Conservation (phyloP, 495 filamentous ascomycete species). For the Podospora anserina region DNA sequence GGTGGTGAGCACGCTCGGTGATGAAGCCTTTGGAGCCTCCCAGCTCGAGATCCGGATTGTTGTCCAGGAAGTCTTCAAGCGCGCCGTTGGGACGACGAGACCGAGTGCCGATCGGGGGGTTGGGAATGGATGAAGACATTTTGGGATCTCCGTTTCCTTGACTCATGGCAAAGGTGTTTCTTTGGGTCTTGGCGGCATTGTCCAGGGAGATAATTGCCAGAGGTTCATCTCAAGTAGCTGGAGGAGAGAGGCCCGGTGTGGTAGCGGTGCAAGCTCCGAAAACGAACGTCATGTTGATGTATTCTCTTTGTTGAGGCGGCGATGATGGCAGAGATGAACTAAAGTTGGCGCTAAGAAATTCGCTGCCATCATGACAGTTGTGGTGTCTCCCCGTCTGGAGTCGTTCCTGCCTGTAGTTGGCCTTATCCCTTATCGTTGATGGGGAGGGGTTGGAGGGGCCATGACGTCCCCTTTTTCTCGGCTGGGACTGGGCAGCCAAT, state of each 20-base stretch:
- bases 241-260: neutral
- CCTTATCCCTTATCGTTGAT: neutral
- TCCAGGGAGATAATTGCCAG: neutral
- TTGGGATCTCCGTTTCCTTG: neutral
- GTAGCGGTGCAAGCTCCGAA: neutral
- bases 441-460: neutral
- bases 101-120: constrained; percentile 12
- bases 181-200: neutral
- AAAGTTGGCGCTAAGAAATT: neutral
- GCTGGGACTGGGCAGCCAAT: constrained; percentile 3
- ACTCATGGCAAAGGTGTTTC: neutral
- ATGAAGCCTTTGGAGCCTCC: constrained; percentile 29
- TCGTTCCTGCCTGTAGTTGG: neutral
- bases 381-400: no score
- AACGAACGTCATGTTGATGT: neutral
- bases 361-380: neutral
- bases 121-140: neutral
- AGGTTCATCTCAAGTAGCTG: constrained; percentile 3
- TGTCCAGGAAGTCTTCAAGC: constrained; percentile 15
- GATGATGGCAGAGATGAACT: neutral
- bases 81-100: constrained; percentile 10
- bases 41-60: constrained; percentile 21
- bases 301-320: neutral
- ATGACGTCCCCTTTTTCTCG: neutral
- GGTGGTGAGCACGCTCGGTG: constrained; percentile 32